Evolutionary conservation across 495 filamentous ascomycete genomes (phyloP).

Genomic region (Podospora didyma): DNA sequence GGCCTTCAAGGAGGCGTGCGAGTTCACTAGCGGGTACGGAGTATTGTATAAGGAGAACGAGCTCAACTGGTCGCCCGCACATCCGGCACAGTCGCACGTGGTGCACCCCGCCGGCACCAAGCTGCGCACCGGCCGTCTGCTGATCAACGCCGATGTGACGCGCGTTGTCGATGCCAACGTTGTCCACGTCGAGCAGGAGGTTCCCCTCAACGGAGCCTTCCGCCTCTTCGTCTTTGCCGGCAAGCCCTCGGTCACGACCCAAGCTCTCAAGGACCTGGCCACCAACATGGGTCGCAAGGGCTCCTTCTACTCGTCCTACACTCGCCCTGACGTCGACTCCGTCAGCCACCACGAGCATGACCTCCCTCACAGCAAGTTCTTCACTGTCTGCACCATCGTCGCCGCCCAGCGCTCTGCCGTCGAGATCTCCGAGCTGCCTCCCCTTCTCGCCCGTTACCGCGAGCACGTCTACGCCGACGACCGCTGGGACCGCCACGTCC

Average conservation of each 20-base stretch:
- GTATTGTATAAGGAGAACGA: slow-evolving; percentile 61
- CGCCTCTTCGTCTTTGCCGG: slow-evolving; percentile 82
- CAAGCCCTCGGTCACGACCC: slow-evolving; percentile 52
- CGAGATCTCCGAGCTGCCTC: slow-evolving; percentile 64
- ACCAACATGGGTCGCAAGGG: slow-evolving; percentile 56
- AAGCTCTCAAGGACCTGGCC: slow-evolving; percentile 66
- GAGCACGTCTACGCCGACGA: slow-evolving; percentile 87
- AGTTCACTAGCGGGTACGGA: slow-evolving; percentile 68
- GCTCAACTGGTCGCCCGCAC: slow-evolving; percentile 61
- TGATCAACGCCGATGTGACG: slow-evolving; percentile 73
- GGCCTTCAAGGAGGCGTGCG: slow-evolving; percentile 68
- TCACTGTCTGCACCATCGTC: slow-evolving; percentile 72
- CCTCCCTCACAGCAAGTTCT: slow-evolving; percentile 79
- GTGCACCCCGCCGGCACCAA: slow-evolving; percentile 60
- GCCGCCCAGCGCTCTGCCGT: slow-evolving; percentile 58
- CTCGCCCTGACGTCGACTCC: slow-evolving; percentile 53
- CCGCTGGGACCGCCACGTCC: slow-evolving; percentile 66
- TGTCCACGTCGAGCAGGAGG: slow-evolving; percentile 82
- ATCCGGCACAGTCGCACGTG: slow-evolving; percentile 65
- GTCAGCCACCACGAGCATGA: slow-evolving; percentile 76
- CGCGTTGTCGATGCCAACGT: slow-evolving; percentile 80
- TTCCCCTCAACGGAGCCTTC: slow-evolving; percentile 84
- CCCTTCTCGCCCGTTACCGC: slow-evolving; percentile 65
- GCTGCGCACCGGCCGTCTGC: slow-evolving; percentile 63
- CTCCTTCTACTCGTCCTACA: slow-evolving; percentile 67